Base-by-base conservation (phyloP, 192 early-diverging fungal species). In the Coemansia biformis region DNA sequence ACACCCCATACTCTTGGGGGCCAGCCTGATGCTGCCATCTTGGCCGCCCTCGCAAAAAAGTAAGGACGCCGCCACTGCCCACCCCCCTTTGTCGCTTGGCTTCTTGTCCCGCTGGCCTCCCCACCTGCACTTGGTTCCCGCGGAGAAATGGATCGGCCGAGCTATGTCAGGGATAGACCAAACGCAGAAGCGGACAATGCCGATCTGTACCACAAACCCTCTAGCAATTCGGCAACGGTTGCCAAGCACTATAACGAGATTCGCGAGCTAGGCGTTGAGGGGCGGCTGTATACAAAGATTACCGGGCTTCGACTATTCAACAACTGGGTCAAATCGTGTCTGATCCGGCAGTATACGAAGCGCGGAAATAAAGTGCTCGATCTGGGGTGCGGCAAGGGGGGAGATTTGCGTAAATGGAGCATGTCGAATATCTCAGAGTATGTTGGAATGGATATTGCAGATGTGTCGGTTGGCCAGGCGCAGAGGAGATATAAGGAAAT, bases 291-390 rank as follows among this genome's bases (percentile, higher is more conserved):
- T 40, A 93, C 92, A 8, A 78, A 72, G 22, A 96, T 96, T 24
- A 80, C 95, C 22, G 81, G 86, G 3, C 59, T 99, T 40, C 88
- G 90, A 35, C 83, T 80, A 46, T 93, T 92, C 66, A 97, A 99
- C 79, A 99, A 99, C 77, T 99, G 93, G 93, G 62, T 93, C 41
- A 99, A 99, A 50, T 83, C 89, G 11, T 71, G 92, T 3, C 67
- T 99, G 23, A 93, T 99, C 47, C 57, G 75, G 11, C 54, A 78
- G 21, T 83, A 87, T 63, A 78, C 79, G n/a, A 49, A 56, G 9
- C 54, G 68, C 0, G 76, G 76, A 0, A 63, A 78, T 59, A 46
- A 36, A 7, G 93, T 90, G 8, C 79, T 99, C 34, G 96, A 97
- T 59, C 75, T 96, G 39, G 90, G 91, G 9, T 94, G 92, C 66